These are phyloP conservation scores for Hyphochytrium catenoides DNA, from an alignment of 352 stramenopile species.

Conservation along the genomic window DNA sequence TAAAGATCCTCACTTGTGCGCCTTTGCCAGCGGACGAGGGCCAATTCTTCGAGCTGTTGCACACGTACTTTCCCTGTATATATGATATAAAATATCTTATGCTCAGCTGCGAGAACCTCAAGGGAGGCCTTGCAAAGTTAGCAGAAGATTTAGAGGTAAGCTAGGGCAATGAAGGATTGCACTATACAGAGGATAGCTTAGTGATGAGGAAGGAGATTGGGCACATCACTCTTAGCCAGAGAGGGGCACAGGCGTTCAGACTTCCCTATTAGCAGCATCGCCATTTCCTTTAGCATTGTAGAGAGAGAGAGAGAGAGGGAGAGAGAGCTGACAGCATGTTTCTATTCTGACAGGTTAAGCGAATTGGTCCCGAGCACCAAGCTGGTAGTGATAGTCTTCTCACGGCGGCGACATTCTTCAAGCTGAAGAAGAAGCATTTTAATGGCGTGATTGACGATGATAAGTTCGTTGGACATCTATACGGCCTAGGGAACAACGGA, in stretches of 20 bases:
- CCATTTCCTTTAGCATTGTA: no score
- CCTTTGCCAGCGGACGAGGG: slow-evolving; percentile 63
- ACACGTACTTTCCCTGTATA: slow-evolving; percentile 93
- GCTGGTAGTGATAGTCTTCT: slow-evolving; percentile 91
- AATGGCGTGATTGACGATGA: slow-evolving; percentile 43
- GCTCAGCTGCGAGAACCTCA: slow-evolving; percentile 87
- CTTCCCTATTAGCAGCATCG: no score
- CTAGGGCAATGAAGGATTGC: no score
- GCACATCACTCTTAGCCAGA: no score
- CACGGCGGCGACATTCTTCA: slow-evolving; percentile 78
- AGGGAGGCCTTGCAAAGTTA: slow-evolving; percentile 83
- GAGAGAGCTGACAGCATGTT: no score
- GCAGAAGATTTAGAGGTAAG: slow-evolving; percentile 78
- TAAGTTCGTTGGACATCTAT: slow-evolving; percentile 62
- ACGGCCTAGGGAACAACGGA: slow-evolving; percentile 25
- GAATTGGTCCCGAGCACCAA: slow-evolving; percentile 97
- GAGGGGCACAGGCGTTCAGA: no score
- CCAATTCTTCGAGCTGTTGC: slow-evolving; percentile 90
- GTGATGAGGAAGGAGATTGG: no score
- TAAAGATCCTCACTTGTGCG: slow-evolving; percentile 83
- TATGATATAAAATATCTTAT: slow-evolving; percentile 99
- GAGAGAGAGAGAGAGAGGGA: no score
- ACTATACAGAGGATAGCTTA: no score
- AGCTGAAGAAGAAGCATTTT: slow-evolving; percentile 66
- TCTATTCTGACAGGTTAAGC: slow-evolving; percentile 84